Percentiles rank a stretch among this genome's conserved stretches.
These are phyloP conservation scores for Arxiozyma slooffiae DNA, from an alignment of 1,139 yeast species.

Conservation along the genomic window DNA sequence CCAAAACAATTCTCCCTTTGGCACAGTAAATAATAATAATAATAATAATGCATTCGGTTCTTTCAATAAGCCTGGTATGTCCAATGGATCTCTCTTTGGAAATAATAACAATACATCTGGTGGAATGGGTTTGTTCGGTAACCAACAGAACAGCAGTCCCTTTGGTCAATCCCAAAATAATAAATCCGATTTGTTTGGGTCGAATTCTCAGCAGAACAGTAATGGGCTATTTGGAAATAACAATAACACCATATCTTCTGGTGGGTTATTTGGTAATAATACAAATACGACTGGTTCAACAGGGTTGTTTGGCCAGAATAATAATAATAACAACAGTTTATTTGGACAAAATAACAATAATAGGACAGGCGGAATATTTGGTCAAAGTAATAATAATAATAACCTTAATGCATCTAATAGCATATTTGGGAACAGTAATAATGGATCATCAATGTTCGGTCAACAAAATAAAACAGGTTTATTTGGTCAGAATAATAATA, in stretches of 20 bases:
- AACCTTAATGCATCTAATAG: constrained; percentile 5
- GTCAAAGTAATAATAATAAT: constrained; percentile 12
- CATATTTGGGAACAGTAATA: constrained; percentile 8
- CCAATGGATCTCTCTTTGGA: constrained; percentile 29
- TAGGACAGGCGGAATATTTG: constrained; percentile 29
- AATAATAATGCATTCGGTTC: constrained; percentile 12
- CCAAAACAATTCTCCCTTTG: constrained; percentile 7
- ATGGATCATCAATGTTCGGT: constrained; percentile 28
- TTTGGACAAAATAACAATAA: constrained; percentile 15
- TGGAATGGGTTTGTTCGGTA: neutral
- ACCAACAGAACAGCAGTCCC: constrained; percentile 17
- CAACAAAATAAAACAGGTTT: constrained; percentile 17
- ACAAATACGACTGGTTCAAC: constrained; percentile 4
- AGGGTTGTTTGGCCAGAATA: constrained; percentile 21
- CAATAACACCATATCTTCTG: neutral
- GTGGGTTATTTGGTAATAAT: constrained; percentile 7
- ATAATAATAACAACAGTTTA: constrained; percentile 18
- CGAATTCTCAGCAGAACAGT: constrained; percentile 17
- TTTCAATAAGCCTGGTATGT: constrained; percentile 7
- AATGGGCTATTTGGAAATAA: constrained; percentile 22
- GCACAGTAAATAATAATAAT: constrained; percentile 14
- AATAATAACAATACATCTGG: constrained; percentile 17
- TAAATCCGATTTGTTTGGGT: neutral
- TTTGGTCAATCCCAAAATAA: constrained; percentile 20
- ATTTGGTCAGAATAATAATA: constrained; percentile 19